Base-by-base conservation (phyloP, 2,329 filamentous ascomycete species). In the Arthrobotrys pseudoclavata region DNA sequence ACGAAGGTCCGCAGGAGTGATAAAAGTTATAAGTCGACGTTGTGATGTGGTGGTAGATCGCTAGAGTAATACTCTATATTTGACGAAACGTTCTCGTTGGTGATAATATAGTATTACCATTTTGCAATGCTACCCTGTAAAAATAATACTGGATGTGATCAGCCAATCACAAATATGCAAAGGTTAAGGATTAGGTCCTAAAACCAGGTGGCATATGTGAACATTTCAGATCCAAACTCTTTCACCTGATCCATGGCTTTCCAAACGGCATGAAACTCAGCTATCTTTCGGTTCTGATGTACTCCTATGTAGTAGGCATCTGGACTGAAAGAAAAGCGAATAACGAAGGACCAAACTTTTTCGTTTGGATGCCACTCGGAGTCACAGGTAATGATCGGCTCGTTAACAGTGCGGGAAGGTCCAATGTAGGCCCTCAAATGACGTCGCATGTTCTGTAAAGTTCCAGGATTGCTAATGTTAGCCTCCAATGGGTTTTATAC, bases 391-490 rank as follows among this genome's bases (percentile, higher is more conserved):
- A 29, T 29, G 6, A 10, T 18, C 34, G 15, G 62, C 22, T 40
- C n/a, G n/a, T 37, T 10, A 13, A 12, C 4, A 10, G 22, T 48
- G 10, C n/a, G 10, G 12, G 55, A 42, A 10, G 55, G 34, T 1
- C 34, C 31, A 31, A 7, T 20, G 12, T 60, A 60, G 31, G 31
- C 55, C 18, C 45, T 40, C 20, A 70, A 20, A 20, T 53, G 26
- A n/a, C 55, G 67, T 34, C 67, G 67, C 67, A 70, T 31, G 31
- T 63, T 70, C 67, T 70, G 37, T 62, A n/a, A 24, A 42, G 9
- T n/a, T 22, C 15, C 0, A 18, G 18, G 12, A 4, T 31, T 24
- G 29, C 7, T 29, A 34, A 4, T 34, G 26, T 55, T 55, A 55
- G 31, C 31, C 7, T 34, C 31, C n/a, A n/a, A n/a, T n/a, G n/a